These are phyloP conservation scores for Podaxis pistillaris DNA, from an alignment of 768 basidiomycete genomes.

Conservation along the genomic window DNA sequence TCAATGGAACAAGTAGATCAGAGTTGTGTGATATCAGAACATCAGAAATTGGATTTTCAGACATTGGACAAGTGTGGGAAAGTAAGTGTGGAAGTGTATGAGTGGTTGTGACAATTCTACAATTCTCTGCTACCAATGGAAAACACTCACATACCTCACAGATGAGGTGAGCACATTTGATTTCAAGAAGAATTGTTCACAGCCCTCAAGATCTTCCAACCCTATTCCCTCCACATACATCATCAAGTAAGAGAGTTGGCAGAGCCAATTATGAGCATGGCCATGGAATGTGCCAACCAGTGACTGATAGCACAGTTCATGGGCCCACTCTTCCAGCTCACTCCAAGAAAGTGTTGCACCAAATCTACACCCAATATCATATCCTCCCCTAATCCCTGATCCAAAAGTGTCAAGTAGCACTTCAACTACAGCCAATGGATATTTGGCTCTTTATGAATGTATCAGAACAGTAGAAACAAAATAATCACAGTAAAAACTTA, in stretches of 20 bases:
- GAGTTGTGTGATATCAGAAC: no score
- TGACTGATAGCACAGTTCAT: no score
- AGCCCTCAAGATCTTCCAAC: slow-evolving; percentile 21
- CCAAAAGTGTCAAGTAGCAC: slow-evolving; percentile 22
- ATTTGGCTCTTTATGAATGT: slow-evolving; percentile 17
- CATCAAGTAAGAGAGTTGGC: slow-evolving; percentile 21
- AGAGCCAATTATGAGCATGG: slow-evolving; percentile 16
- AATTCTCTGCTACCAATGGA: no score
- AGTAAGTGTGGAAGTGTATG: no score
- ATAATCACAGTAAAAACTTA: not conserved
- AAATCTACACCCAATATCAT: slow-evolving; percentile 29
- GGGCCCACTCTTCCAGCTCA: not conserved
- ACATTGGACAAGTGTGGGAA: no score
- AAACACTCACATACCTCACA: no score
- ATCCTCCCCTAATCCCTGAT: slow-evolving; percentile 20
- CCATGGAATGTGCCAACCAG: no score
- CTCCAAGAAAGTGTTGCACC: slow-evolving; percentile 21
- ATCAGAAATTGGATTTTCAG: no score
- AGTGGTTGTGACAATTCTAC: no score
- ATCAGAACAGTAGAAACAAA: no score
- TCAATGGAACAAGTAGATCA: no score
- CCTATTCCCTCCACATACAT: slow-evolving; percentile 21
- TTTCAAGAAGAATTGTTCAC: slow-evolving; percentile 19
- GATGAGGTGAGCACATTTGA: not conserved
- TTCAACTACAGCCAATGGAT: slow-evolving; percentile 24